Base-by-base conservation (phyloP, 768 basidiomycete genomes). In the Pholiota conissans region DNA sequence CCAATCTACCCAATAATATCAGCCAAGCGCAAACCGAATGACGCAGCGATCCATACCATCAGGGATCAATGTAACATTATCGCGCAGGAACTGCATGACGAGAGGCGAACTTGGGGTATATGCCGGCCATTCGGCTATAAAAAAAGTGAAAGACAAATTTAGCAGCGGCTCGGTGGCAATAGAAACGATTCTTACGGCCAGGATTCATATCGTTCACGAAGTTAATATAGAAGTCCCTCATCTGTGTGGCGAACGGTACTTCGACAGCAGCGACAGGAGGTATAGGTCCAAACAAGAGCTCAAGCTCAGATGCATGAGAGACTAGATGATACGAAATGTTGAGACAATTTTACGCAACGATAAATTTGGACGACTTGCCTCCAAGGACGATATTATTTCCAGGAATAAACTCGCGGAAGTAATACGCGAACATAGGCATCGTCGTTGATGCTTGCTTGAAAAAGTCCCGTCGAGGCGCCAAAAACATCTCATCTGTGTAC, bases 401-500 rank as follows among this genome's bases (percentile, higher is more conserved):
- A 0, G 83, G 84, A 52, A 86, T 79, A 34, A 84, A 81, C 66
- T 86, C 83, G 11, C 68, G 73, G 62, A 86, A 85, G 59, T 78
- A 75, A 52, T 86, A 86, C 0, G 70, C 80, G 66, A 78, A 86
- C 63, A 80, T 76, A 0, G 78, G 76, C 59, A 83, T 82, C 24
- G 73, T 59, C 0, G 72, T 59, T 2, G 84, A 75, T 0, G 77
- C 84, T 46, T 78, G 72, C 29, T 79, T 69, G 57, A 83, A 80
- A 52, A 85, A 81, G 49, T 79, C 69, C 32, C 84, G 71, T 32
- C 84, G 64, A 0, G 81, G 74, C 0, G 77, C 73, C 28, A 85
- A 70, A 66, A 76, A 87, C 81, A 84, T 84, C 52, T 75, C 70
- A 61, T 82, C 83, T 1, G 81, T 81, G 60, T 86, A 87, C 80